Evolutionary conservation across 306 rosid genomes (phyloP), one percentile per base, ranked within the genome.

Genomic region (Aeschynomene evenia): DNA sequence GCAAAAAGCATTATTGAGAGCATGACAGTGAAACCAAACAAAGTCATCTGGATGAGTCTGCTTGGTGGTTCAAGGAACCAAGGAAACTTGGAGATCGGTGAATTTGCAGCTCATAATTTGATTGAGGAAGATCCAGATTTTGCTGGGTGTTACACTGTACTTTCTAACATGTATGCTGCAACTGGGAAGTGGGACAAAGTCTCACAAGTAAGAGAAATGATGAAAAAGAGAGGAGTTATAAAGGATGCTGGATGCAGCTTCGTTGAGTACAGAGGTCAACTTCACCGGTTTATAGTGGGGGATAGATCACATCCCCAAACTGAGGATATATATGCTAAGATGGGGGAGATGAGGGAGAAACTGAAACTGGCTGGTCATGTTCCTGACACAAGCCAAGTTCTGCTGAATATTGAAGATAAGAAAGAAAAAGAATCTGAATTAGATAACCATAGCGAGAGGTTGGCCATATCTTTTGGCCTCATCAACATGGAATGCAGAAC

Each of bases 361-460:
- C 55, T 88, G 80, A 83, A 73, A 68, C 54, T 70, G 7, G 81
- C 1, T 1, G 82, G 94, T 14, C 84, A 85, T 79, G 78, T 85
- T 85, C 89, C 95, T 37, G 89, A 82, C 54, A 83, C 81, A 56
- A 82, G 82, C 43, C 90, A 88, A 61, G 91, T 84, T 72, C 75
- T 86, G 18, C 54, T 82, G 72, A 54, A 72, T 66, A 60, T 84
- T 53, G 84, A 78, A 36, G 77, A 63, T 15, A 81, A 80, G 70
- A 73, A 69, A 56, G 83, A 74, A 81, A 82, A 74, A 66, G 81
- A 84, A 71, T 80, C 63, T 68, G 89, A 86, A 48, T 71, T 86
- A 52, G 89, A 82, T 69, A 80, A 45, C 66, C 95, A 86, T 4
- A 86, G 86, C 3, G 85, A 86, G 86, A 82, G 86, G 73, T 61